Conservation (phyloP, 306 rosid genomes). For the Trifolium dubium region DNA sequence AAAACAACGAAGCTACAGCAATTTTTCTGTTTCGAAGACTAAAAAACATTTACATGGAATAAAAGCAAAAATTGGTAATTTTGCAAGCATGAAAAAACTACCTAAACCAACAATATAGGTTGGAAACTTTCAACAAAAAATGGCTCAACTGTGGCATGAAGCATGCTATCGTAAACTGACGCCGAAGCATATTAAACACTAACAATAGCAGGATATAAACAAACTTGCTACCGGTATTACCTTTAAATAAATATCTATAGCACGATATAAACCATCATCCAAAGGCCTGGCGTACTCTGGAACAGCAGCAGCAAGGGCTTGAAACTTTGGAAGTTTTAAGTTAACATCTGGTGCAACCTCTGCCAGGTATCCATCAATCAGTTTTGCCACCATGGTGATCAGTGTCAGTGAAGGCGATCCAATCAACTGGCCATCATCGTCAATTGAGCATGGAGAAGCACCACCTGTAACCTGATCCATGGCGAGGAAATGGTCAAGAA, state of each 20-base stretch:
- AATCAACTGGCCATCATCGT: conserved; percentile 81
- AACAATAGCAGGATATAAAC: conserved; percentile 10
- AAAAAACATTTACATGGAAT: background rate
- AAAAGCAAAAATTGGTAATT: background rate
- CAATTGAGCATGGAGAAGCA: conserved; percentile 79
- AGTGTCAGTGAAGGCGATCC: conserved; percentile 96
- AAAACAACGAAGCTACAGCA: background rate
- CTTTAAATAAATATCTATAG: conserved; percentile 93
- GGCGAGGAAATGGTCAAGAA: conserved; percentile 84
- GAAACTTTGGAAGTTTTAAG: conserved; percentile 87
- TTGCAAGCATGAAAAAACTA: background rate
- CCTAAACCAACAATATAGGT: background rate
- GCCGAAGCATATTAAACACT: background rate
- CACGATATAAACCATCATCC: conserved; percentile 97
- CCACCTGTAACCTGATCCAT: conserved; percentile 76
- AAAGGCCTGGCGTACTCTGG: conserved; percentile 96
- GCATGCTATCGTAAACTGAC: no score
- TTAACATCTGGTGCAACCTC: conserved; percentile 99
- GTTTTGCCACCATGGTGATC: conserved; percentile 90
- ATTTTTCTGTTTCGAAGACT: background rate
- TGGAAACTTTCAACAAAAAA: background rate
- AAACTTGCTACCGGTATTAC: conserved; percentile 47
- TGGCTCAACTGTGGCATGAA: no score
- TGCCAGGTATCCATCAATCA: conserved; percentile 95
- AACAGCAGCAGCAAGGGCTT: conserved; percentile 91